Evolutionary conservation across 2,329 filamentous ascomycete genomes (phyloP), one percentile per base, ranked within the genome.

Genomic region (Diaporthe longicolla): DNA sequence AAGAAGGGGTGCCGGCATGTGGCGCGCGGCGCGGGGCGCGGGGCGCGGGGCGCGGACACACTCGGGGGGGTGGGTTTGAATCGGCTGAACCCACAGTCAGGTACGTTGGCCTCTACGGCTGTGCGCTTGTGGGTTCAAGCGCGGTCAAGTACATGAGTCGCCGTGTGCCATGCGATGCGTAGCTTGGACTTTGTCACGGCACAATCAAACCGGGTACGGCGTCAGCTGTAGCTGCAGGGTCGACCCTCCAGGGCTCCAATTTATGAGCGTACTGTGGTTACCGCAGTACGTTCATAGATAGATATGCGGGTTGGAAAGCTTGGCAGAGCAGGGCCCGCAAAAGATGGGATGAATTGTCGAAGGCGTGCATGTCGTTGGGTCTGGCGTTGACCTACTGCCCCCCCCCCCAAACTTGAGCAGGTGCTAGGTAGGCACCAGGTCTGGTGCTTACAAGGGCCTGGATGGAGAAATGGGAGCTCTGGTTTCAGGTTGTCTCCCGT

Each of bases 251-350:
- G 9, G 43, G 43, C 40, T 32, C 29, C 29, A 7, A 7, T 32
- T 7, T 32, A 32, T n/a, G n/a, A n/a, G n/a, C 45, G 59, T 32
- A 24, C 19, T 50, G 43, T 48, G 19, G 45, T 43, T 43, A 48
- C 43, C 8, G 7, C 6, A 21, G 43, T 48, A 48, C 19, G 43
- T 48, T 48, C 17, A 48, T 17, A 48, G 21, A 19, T 65, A 45
- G 13, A 37, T 50, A 66, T 66, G 61, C 43, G 50, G 43, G 29
- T 26, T 68, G 29, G 24, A 54, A 68, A 68, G 45, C 63, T 68
- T 68, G 63, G 63, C 48, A 68, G 21, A 54, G n/a, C 7, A 40
- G 48, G 63, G 15, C 63, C 63, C 63, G 32, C 63, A 68, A 68
- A 40, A 26, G 48, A 40, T 40, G 48, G 48, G 63, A 68, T 45